These are phyloP conservation scores for Gastrodia elata DNA, from an alignment of 106 monocot species.

Conservation along the genomic window DNA sequence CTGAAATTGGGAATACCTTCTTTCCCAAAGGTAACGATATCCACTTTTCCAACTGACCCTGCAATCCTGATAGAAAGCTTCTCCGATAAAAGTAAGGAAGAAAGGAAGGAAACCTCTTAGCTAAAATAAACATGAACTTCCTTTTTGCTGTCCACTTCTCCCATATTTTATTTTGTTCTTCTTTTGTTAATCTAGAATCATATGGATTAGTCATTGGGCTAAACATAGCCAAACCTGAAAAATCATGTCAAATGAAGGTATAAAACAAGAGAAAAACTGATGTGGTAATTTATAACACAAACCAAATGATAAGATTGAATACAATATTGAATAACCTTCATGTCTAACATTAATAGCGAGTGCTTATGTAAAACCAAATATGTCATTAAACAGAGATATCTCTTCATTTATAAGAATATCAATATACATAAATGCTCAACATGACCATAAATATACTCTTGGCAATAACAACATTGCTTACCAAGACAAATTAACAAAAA, in stretches of 20 bases:
- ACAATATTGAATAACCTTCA: background rate
- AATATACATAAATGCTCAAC: background rate
- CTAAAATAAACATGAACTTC: constrained; percentile 80
- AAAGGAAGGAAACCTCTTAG: constrained; percentile 74
- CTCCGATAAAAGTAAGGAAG: constrained; percentile 64
- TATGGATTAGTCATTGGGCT: constrained; percentile 88
- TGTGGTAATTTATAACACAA: background rate
- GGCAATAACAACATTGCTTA: background rate
- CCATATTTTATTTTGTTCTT: constrained; percentile 78
- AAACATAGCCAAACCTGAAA: constrained; percentile 87
- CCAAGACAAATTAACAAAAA: background rate
- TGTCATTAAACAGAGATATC: background rate
- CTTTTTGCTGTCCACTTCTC: constrained; percentile 75
- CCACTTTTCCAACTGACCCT: constrained; percentile 69
- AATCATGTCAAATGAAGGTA: constrained; percentile 10
- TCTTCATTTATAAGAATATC: background rate
- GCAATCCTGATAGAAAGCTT: constrained; percentile 81
- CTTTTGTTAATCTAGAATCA: constrained; percentile 74
- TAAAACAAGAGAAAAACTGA: background rate
- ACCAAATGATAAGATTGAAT: background rate
- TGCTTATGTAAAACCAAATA: background rate
- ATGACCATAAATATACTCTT: background rate
- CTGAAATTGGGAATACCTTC: constrained; percentile 44
- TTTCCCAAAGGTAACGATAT: constrained; percentile 67
- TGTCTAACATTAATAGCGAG: background rate